Base-by-base conservation (phyloP, 225 moss, liverwort and hornwort genomes). In the Straminergon stramineum region DNA sequence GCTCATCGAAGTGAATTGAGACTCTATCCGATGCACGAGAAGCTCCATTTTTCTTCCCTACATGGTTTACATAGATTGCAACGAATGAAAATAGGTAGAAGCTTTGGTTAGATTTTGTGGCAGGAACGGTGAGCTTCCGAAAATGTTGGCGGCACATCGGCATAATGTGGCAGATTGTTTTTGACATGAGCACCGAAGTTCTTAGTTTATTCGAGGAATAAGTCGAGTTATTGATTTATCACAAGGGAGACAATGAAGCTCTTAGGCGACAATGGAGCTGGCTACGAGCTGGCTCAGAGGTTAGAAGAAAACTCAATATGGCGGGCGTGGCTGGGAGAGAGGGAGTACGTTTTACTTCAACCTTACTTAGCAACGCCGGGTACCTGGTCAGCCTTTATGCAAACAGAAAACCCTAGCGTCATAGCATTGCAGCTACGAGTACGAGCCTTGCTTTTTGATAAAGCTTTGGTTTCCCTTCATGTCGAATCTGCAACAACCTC, bases 371-470 rank as follows among this genome's bases (percentile, higher is more conserved):
- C 92, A 67, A 95, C 96, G 23, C 91, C 90, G 45, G 89, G 94
- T n/a, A 92, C 95, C 28, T 97, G 96, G 97, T 94, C 92, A 71
- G 94, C 95, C 52, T 95, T 96, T 35, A 97, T 97, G 96, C 94
- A 92, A 84, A 87, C 92, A 45, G 93, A 94, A 82, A 94, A 91
- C 90, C 90, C 93, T 84, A 91, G 88, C 87, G 94, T 92, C 57
- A 69, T 91, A 74, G 91, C 92, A 70, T 92, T 97, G 88, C 97
- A 96, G 89, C 94, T 97, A 82, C 95, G 96, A 75, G 97, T 95
- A 61, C 94, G 96, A 71, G 95, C 97, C 62, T 90, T 96, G 43
- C 91, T 97, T 48, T 97, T 95, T 79, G 96, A 97, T 89, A 97
- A 94, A 86, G 96, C 94, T 69, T 87, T 93, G 65, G 92, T 90